Evolutionary conservation across 2,329 filamentous ascomycete genomes (phyloP).

Genomic region (Alternaria infectoria): DNA sequence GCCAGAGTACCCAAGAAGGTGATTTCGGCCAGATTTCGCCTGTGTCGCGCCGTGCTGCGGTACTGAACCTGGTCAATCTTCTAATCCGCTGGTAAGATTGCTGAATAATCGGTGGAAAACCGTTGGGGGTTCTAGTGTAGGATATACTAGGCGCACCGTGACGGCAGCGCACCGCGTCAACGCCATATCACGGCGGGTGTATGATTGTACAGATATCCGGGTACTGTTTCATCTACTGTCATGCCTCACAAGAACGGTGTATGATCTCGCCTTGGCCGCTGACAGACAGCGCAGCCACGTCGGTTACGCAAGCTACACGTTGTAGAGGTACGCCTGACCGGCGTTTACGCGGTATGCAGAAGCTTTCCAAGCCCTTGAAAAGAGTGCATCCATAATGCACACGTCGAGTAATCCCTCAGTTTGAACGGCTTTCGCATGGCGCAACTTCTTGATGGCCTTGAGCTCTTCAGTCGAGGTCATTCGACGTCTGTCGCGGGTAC

Average conservation of each 20-base stretch:
- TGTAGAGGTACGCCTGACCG: neutral
- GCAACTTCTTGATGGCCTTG: neutral
- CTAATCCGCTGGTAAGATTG: neutral
- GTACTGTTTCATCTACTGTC: neutral
- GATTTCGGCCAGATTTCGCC: neutral
- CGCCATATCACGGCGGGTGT: neutral
- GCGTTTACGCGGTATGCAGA: neutral
- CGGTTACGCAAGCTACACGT: neutral
- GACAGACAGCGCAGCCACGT: neutral
- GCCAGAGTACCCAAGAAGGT: neutral
- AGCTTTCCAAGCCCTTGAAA: neutral
- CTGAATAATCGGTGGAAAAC: neutral
- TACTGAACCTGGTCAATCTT: neutral
- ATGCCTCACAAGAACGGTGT: neutral
- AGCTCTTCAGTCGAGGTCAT: neutral
- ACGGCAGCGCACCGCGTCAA: neutral
- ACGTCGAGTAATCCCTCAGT: neutral
- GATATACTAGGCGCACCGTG: neutral
- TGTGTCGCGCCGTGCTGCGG: neutral
- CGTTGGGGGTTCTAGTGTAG: neutral
- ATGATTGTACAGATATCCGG: neutral
- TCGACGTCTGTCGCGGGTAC: neutral
- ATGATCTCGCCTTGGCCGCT: neutral
- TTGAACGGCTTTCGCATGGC: neutral
- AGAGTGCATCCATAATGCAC: neutral